phyloP scores from a whole-genome alignment of 352 stramenopile species.

The Phytopythium montanum region DNA sequence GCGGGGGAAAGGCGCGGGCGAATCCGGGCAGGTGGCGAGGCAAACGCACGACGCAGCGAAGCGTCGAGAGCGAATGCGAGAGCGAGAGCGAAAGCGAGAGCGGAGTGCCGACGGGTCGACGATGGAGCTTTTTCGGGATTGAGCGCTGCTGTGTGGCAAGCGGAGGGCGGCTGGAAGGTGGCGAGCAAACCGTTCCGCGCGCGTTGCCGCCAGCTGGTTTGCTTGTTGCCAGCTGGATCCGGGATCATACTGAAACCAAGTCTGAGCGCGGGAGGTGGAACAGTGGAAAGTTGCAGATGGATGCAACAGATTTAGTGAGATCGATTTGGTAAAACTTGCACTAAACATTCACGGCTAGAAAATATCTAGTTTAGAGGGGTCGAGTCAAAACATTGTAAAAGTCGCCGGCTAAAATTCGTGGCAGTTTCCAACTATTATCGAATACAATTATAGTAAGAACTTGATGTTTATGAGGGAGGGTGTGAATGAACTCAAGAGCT shows the following conservation, averaged over 20 bases:
- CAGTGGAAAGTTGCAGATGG: neutral
- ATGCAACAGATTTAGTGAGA: too few relatives aligned
- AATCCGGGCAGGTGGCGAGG: neutral
- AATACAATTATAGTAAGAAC: too few relatives aligned
- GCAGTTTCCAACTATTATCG: too few relatives aligned
- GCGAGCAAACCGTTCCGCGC: slow-evolving; percentile 1
- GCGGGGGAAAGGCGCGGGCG: neutral
- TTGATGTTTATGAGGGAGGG: too few relatives aligned
- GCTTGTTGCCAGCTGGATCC: neutral
- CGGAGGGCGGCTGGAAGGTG: slow-evolving; percentile 4
- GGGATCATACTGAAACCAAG: neutral
- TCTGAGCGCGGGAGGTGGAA: neutral
- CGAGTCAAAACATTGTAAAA: too few relatives aligned
- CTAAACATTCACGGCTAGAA: too few relatives aligned
- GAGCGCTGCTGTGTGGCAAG: neutral
- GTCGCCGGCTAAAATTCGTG: too few relatives aligned
- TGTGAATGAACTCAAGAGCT: too few relatives aligned
- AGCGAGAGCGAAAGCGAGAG: neutral
- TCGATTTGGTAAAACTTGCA: too few relatives aligned
- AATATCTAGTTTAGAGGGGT: too few relatives aligned
- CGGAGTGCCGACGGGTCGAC: neutral
- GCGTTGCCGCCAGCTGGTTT: neutral
- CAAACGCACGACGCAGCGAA: neutral
- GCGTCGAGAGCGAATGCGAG: neutral
- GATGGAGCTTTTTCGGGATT: neutral